phyloP scores from a whole-genome alignment of 495 filamentous ascomycete species.

The Xeromyces bisporus region DNA sequence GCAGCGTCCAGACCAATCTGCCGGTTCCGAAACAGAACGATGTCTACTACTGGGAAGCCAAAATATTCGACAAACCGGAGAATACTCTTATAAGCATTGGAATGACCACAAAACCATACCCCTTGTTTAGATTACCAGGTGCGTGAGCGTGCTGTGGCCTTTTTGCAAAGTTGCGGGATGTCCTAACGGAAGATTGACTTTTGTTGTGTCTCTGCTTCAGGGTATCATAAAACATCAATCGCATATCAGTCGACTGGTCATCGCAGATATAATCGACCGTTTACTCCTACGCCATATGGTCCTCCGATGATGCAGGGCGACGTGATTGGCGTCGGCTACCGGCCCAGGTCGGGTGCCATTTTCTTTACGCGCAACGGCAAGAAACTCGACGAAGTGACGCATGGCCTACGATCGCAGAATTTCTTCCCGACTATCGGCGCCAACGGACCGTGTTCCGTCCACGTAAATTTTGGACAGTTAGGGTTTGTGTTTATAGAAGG shows the following conservation, averaged over 20 bases:
- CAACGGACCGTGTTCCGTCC: constrained; percentile 77
- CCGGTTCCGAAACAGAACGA: constrained; percentile 97
- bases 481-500: constrained; percentile 98
- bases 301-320: constrained; percentile 79
- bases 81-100: constrained; percentile 70
- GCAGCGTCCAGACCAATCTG: constrained; percentile 91
- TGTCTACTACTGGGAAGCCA: constrained; percentile 98
- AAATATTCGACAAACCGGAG: constrained; percentile 95
- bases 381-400: constrained; percentile 85
- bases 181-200: not conserved
- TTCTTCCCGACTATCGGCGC: constrained; percentile 93
- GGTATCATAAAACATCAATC: constrained; percentile 79
- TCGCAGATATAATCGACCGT: constrained; percentile 84
- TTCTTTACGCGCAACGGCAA: constrained; percentile 99
- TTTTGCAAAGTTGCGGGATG: not conserved
- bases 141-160: constrained; percentile 9
- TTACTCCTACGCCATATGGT: constrained; percentile 58
- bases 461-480: constrained; percentile 95
- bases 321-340: constrained; percentile 90
- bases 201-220: constrained; percentile 30
- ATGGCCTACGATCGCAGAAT: constrained; percentile 85
- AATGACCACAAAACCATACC: constrained; percentile 92
- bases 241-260: constrained; percentile 78
- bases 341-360: constrained; percentile 81
- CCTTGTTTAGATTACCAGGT: constrained; percentile 87